Evolutionary conservation across 371 early-diverging fungal genomes (phyloP).

Genomic region (Mucor circinelloides): DNA sequence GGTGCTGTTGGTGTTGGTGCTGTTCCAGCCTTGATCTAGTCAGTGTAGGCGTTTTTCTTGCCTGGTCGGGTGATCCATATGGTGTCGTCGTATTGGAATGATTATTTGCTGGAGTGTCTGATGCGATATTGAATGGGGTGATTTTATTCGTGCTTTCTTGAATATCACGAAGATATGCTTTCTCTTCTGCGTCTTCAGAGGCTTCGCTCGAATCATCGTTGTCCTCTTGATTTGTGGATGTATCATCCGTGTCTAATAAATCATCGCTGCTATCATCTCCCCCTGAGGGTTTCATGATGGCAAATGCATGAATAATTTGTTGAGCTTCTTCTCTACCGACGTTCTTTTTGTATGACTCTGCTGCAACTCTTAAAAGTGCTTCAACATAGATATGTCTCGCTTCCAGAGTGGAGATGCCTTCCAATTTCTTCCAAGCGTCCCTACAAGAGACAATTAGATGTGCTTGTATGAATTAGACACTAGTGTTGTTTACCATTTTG

Average conservation of each 20-base stretch:
- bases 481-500: conserved; percentile 42
- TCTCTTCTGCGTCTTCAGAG: conserved; percentile 34
- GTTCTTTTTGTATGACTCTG: conserved; percentile 30
- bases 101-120: neutral
- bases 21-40: neutral
- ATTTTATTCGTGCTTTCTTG: conserved; percentile 12
- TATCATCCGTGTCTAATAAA: conserved; percentile 13
- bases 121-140: neutral
- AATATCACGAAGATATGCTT: conserved; percentile 26
- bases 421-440: conserved; percentile 37
- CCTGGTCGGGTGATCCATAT: conserved; percentile 13
- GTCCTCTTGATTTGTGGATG: conserved; percentile 12
- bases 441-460: conserved; percentile 15
- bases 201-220: conserved; percentile 13
- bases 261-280: conserved; percentile 25
- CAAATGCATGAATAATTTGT: conserved; percentile 42
- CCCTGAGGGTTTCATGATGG: conserved; percentile 36
- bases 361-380: conserved; percentile 27
- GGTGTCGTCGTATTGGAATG: conserved; percentile 3
- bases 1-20: conserved; percentile 5
- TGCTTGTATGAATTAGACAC: neutral
- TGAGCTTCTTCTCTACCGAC: conserved; percentile 31
- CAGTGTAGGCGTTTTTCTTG: conserved; percentile 9
- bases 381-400: conserved; percentile 34
- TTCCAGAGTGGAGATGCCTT: conserved; percentile 23